A percentile compares a stretch with the other conserved stretches of the same genome.
Conservation (phyloP, 768 basidiomycete species). For the Suillus hirtellus region DNA sequence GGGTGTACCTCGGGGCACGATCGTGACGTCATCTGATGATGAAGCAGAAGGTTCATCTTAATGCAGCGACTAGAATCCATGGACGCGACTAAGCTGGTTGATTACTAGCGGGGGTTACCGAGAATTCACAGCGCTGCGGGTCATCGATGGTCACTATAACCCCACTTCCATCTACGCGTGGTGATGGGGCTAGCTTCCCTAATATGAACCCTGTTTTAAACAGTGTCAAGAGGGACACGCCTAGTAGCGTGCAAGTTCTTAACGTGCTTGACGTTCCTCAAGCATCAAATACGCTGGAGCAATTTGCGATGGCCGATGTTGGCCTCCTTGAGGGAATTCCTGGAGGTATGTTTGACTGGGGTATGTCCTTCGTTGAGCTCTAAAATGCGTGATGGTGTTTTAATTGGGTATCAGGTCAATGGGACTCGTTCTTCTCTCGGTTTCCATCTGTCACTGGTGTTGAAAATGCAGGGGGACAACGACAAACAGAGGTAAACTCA, state of each 20-base stretch:
- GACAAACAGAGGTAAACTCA: neutral
- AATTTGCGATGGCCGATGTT: conserved; percentile 65
- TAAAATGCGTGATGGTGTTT: neutral
- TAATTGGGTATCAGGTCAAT: conserved; percentile 56
- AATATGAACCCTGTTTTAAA: conserved; percentile 84
- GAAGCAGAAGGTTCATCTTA: conserved; percentile 51
- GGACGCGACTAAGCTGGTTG: conserved; percentile 9
- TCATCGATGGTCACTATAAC: conserved; percentile 59
- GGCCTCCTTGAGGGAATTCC: conserved; percentile 79
- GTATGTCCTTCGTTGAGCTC: conserved; percentile 43
- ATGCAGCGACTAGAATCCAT: conserved; percentile 20
- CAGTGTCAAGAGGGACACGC: conserved; percentile 34
- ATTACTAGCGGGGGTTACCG: conserved; percentile 17
- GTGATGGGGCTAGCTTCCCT: conserved; percentile 34
- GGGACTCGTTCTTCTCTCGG: conserved; percentile 79
- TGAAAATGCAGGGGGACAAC: conserved; percentile 12
- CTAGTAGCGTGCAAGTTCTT: conserved; percentile 70
- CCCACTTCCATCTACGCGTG: conserved; percentile 37
- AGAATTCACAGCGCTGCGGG: conserved; percentile 19
- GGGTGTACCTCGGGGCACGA: conserved; percentile 55
- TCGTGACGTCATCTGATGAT: conserved; percentile 52
- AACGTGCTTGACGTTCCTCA: conserved; percentile 69
- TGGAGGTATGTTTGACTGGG: conserved; percentile 86
- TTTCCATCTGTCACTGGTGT: conserved; percentile 31
- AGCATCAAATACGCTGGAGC: conserved; percentile 55